These are phyloP conservation scores for Fusarium drepaniforme DNA, from an alignment of 2,329 filamentous ascomycete species.

Conservation along the genomic window DNA sequence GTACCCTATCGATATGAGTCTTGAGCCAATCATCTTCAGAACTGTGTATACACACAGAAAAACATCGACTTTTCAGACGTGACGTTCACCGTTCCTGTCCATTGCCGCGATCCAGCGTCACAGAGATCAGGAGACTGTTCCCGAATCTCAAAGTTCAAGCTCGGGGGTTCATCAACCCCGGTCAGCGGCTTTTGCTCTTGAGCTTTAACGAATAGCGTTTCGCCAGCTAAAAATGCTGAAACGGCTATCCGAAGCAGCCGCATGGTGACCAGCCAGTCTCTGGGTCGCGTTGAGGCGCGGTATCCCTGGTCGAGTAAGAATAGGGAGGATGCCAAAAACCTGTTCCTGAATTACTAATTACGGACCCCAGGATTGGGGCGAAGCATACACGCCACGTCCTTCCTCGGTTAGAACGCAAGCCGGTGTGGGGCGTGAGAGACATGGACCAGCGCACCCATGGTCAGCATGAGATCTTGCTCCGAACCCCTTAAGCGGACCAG, in stretches of 20 bases:
- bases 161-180: background rate
- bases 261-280: background rate
- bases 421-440: background rate
- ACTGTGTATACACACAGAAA: background rate
- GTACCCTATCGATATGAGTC: constrained; percentile 20
- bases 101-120: background rate
- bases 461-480: background rate
- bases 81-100: background rate
- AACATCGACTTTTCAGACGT: background rate
- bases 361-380: background rate
- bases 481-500: background rate
- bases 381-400: background rate
- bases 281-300: background rate
- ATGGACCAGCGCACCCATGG: background rate
- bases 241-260: background rate
- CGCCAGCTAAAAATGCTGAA: background rate
- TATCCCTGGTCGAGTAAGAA: background rate
- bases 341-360: background rate
- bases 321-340: background rate
- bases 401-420: background rate
- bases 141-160: background rate
- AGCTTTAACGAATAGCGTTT: background rate
- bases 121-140: background rate
- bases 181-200: background rate
- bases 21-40: background rate